Evolutionary conservation across 1,139 yeast species (phyloP).

Genomic region (Scheffersomyces lignicola): DNA sequence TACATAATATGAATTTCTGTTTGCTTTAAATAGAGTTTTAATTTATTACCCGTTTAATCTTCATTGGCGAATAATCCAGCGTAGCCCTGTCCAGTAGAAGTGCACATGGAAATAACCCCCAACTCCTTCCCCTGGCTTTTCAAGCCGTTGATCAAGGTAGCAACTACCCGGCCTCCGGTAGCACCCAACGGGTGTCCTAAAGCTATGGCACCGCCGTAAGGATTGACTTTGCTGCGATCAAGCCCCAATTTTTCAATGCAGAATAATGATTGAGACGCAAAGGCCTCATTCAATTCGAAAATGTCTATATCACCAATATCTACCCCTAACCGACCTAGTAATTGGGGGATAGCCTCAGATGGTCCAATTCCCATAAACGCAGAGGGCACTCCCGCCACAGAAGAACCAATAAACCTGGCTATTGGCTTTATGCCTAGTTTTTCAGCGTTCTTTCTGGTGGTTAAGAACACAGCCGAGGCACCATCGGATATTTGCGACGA

Average conservation of each 20-base stretch:
- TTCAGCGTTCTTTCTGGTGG: constrained; percentile 37
- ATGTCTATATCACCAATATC: constrained; percentile 30
- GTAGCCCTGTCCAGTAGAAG: constrained; percentile 45
- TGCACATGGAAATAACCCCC: constrained; percentile 44
- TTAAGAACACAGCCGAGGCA: constrained; percentile 40
- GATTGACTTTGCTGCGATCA: constrained; percentile 33
- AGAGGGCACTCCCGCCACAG: constrained; percentile 38
- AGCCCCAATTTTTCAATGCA: constrained; percentile 31
- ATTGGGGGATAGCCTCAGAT: constrained; percentile 35
- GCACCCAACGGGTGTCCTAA: constrained; percentile 46
- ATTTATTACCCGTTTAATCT: constrained; percentile 7
- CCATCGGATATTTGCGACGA: constrained; percentile 46
- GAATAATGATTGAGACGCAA: constrained; percentile 40
- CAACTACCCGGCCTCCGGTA: constrained; percentile 36
- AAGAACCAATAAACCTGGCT: constrained; percentile 40
- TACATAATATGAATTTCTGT: background rate
- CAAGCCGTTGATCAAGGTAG: constrained; percentile 36
- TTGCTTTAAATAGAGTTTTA: background rate
- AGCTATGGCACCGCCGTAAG: constrained; percentile 46
- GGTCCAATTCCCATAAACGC: constrained; percentile 44
- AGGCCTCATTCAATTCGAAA: constrained; percentile 44
- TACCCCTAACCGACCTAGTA: constrained; percentile 25
- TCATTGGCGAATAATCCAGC: constrained; percentile 39
- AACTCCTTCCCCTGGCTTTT: constrained; percentile 26
- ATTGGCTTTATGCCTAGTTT: constrained; percentile 33